Evolutionary conservation across 2,329 filamentous ascomycete genomes (phyloP), one percentile per base, ranked within the genome.

Genomic region (Catunica adiposa): DNA sequence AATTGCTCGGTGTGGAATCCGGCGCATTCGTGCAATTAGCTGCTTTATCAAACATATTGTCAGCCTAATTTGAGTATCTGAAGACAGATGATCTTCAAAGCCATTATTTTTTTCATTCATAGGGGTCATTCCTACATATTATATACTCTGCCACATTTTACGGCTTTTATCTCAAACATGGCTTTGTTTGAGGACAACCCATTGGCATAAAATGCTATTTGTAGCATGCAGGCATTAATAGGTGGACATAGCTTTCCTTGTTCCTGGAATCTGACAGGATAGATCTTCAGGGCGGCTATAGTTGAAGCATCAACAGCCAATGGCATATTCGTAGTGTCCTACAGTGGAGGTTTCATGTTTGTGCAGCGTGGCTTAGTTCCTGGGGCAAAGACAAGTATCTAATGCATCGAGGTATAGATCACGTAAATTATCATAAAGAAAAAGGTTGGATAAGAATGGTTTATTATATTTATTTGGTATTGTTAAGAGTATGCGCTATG

Each of bases 11-110:
- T 3, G 71, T 69, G 2, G 63, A 62, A 4, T 65, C 62, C 1
- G 77, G 77, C 44, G 73, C 67, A 54, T 64, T 61, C 11, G 67
- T 69, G 62, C 73, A 77, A 58, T 70, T 70, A 20, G 58, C 63
- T 56, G 58, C 61, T 25, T 51, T 52, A 40, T 47, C 56, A 61
- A 59, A 52, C 59, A 48, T 25, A 31, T 59, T 54, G 17, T 3
- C 11, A 51, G 29, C 14, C 14, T 3, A 5, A 31, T n/a, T 14
- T 8, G 8, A 48, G 26, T 48, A 48, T 48, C 44, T 23, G 22
- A n/a, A 4, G 7, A 15, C 5, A 8, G 9, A 22, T 17, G 8
- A 15, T 2, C 20, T n/a, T 5, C 40, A 17, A 22, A 44, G 40
- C 3, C 9, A 44, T 20, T 8, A n/a, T n/a, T 1, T n/a, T 44